These are phyloP conservation scores for Globisporangium irregulare DNA, from an alignment of 352 stramenopile genomes.

Conservation along the genomic window DNA sequence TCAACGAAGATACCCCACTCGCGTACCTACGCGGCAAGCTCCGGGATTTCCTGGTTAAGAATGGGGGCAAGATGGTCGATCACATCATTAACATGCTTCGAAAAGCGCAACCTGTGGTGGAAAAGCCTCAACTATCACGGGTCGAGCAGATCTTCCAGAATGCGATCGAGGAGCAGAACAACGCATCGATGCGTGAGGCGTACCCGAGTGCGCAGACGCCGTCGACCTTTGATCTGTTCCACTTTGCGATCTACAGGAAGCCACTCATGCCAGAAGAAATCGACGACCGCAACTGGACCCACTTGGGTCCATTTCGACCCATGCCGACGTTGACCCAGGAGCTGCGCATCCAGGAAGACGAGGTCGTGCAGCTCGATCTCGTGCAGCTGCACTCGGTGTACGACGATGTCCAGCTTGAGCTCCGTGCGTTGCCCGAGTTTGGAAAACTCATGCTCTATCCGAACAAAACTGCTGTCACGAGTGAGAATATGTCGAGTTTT, in stretches of 20 bases:
- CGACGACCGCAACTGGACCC: slow-evolving; percentile 20
- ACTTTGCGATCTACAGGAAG: slow-evolving; percentile 62
- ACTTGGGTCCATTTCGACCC: slow-evolving; percentile 38
- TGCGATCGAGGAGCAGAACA: slow-evolving; percentile 16
- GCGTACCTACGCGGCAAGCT: slow-evolving; percentile 52
- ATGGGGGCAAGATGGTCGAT: slow-evolving; percentile 56
- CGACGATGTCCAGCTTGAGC: slow-evolving; percentile 51
- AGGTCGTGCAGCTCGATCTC: slow-evolving; percentile 41
- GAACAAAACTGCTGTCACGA: slow-evolving; percentile 38
- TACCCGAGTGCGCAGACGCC: slow-evolving; percentile 38
- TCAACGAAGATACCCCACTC: slow-evolving; percentile 69
- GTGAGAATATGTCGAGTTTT: slow-evolving; percentile 39
- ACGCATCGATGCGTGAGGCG: slow-evolving; percentile 9
- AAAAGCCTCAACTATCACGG: slow-evolving; percentile 16
- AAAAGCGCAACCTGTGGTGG: slow-evolving; percentile 11
- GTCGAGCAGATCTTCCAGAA: slow-evolving; percentile 8
- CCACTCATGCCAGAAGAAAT: slow-evolving; percentile 11
- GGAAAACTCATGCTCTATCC: slow-evolving; percentile 54
- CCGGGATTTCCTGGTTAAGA: slow-evolving; percentile 45
- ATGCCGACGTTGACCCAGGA: slow-evolving; percentile 33
- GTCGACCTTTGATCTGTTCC: slow-evolving; percentile 67
- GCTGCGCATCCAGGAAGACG: slow-evolving; percentile 43
- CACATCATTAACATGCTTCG: slow-evolving; percentile 50
- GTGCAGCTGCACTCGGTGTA: slow-evolving; percentile 60
- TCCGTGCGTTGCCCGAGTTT: slow-evolving; percentile 41